Evolutionary conservation across 192 early-diverging fungal genomes (phyloP).

Genomic region (Thamnidium elegans): DNA sequence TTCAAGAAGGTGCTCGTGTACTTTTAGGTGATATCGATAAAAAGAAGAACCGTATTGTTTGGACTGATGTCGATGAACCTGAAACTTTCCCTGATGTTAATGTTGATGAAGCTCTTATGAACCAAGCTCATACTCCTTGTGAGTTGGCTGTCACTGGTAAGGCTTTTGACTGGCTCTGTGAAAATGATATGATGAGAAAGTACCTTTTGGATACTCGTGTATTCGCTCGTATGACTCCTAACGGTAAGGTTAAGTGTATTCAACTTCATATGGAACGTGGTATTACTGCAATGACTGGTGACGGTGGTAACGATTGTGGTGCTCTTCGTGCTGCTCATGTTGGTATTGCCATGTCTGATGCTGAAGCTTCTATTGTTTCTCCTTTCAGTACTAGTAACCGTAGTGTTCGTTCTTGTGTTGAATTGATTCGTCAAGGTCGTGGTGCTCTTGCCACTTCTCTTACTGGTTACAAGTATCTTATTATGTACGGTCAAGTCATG

Average conservation of each 20-base stretch:
- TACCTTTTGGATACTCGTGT: slow-evolving; percentile 67
- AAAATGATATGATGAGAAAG: slow-evolving; percentile 42
- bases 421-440: slow-evolving; percentile 65
- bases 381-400: slow-evolving; percentile 69
- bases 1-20: slow-evolving; percentile 31
- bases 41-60: slow-evolving; percentile 39
- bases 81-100: slow-evolving; percentile 38
- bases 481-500: slow-evolving; percentile 66
- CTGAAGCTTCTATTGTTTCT: slow-evolving; percentile 79
- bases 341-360: slow-evolving; percentile 76
- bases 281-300: slow-evolving; percentile 82
- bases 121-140: slow-evolving; percentile 35
- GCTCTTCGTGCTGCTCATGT: slow-evolving; percentile 81
- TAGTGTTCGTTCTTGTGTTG: slow-evolving; percentile 67
- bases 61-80: slow-evolving; percentile 59
- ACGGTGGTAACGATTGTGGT: slow-evolving; percentile 83
- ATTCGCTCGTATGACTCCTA: slow-evolving; percentile 78
- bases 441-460: slow-evolving; percentile 68
- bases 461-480: slow-evolving; percentile 65
- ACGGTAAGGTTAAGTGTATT: slow-evolving; percentile 74
- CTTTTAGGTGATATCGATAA: slow-evolving; percentile 54
- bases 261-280: slow-evolving; percentile 70
- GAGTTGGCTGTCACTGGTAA: slow-evolving; percentile 74
- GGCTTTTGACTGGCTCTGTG: slow-evolving; percentile 56
- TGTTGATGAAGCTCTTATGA: slow-evolving; percentile 29